Evolutionary conservation across 805 yeast species (phyloP).

Genomic region (Teunomyces aglyptinius): DNA sequence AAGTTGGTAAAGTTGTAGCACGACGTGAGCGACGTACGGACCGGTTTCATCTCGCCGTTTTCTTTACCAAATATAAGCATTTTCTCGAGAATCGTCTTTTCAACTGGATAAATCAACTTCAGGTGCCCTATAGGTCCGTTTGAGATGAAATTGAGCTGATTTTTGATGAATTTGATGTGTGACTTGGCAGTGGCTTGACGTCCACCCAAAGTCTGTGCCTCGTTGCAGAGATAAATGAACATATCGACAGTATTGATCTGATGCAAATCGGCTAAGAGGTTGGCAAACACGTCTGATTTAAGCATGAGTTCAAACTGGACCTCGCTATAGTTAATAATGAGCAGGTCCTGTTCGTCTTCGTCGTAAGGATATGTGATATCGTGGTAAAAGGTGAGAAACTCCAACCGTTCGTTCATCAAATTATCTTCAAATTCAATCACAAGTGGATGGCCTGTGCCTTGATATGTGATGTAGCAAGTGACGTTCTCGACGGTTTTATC

Average conservation of each 20-base stretch:
- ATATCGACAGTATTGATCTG: conserved; percentile 37
- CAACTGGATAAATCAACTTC: conserved; percentile 64
- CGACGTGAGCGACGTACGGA: conserved; percentile 23
- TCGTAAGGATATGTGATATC: conserved; percentile 27
- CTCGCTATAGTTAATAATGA: conserved; percentile 27
- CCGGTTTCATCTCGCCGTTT: conserved; percentile 25
- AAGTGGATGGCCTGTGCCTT: conserved; percentile 40
- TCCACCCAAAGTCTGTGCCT: conserved; percentile 9
- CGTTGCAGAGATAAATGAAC: conserved; percentile 29
- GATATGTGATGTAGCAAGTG: conserved; percentile 35
- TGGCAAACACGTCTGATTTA: conserved; percentile 37
- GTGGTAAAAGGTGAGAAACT: conserved; percentile 36
- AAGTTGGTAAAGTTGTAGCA: conserved; percentile 34
- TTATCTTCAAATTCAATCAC: conserved; percentile 42
- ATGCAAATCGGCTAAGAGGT: conserved; percentile 34
- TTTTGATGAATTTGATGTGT: conserved; percentile 14
- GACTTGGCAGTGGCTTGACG: conserved; percentile 3
- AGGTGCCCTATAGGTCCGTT: conserved; percentile 73
- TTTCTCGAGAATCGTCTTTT: conserved; percentile 59
- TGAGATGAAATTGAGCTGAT: conserved; percentile 57
- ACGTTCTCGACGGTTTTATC: conserved; percentile 16
- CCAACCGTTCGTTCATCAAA: conserved; percentile 39
- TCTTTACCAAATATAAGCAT: conserved; percentile 35
- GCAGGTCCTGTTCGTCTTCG: conserved; percentile 15
- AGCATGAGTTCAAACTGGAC: conserved; percentile 36